Evolutionary conservation across 176 grass and related monocot genomes (phyloP).

Genomic region (Lolium perenne): DNA sequence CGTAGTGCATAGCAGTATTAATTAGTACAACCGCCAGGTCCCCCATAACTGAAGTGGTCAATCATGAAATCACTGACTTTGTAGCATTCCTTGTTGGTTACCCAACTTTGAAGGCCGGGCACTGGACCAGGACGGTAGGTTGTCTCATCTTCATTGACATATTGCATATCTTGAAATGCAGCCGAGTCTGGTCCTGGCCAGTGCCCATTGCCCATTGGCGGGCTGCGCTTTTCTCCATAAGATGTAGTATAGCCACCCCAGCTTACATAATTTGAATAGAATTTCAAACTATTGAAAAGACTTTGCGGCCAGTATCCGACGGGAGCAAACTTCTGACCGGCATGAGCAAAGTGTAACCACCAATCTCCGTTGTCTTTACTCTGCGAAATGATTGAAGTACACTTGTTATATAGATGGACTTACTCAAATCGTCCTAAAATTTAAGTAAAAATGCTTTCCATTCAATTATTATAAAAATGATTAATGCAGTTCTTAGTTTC

Average conservation of each 20-base stretch:
- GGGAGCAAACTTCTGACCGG: neutral
- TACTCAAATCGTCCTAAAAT: neutral
- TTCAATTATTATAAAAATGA: neutral
- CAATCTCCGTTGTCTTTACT: slow-evolving; percentile 26
- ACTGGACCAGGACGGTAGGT: neutral
- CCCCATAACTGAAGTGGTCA: slow-evolving; percentile 6
- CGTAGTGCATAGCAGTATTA: neutral
- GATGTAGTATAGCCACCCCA: neutral
- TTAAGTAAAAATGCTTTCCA: neutral
- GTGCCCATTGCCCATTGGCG: neutral
- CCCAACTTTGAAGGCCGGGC: neutral
- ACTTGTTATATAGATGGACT: neutral
- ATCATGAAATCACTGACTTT: neutral
- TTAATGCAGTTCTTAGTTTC: neutral
- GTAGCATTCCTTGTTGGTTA: neutral
- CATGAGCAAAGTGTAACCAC: slow-evolving; percentile 22
- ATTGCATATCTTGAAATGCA: neutral
- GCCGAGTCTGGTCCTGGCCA: slow-evolving; percentile 1
- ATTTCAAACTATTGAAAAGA: neutral
- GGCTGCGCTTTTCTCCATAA: neutral
- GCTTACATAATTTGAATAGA: neutral
- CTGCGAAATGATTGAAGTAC: neutral
- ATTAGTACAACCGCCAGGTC: slow-evolving; percentile 11
- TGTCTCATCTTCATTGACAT: neutral
- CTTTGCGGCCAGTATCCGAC: slow-evolving; percentile 16